Base-by-base conservation (phyloP, 306 rosid species). In the Lotus japonicus region DNA sequence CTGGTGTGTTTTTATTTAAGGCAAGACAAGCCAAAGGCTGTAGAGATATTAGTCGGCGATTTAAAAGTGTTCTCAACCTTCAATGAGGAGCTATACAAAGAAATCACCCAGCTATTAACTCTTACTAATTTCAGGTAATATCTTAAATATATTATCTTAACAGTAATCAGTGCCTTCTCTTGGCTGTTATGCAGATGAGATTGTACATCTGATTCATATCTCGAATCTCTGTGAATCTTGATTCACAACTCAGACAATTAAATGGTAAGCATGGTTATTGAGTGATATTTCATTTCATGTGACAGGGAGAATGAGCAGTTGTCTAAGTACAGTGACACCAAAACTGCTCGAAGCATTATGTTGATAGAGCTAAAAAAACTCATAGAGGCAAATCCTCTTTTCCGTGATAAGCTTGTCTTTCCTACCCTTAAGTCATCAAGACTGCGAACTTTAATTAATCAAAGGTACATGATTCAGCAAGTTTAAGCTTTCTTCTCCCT, bases 221-320 rank as follows among this genome's bases (percentile, higher is more conserved):
- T 57, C 48, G 12, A 57, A 45, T 55, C 10, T 62, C 42, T 3
- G 0, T 54, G 78, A 77, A 45, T 51, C 63, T 58, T 66, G 71
- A 67, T 39, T 62, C 36, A n/a, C 8, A 67, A 8, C 66, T 67
- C 16, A 66, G 49, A 54, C 57, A 66, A 31, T 67, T 56, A 54
- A 36, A 48, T 13, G 13, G 61, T 52, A 70, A 54, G 41, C 55
- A 7, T 75, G 73, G 16, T 26, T 23, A 23, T 43, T 49, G 36
- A 66, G 33, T 50, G 66, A 18, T 57, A 66, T 66, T 65, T 48
- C 26, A 12, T 75, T 69, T 76, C 44, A 26, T 48, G 58, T 77
- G 61, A 55, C 85, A 92, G 97, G 88, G 97, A 92, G 76, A 89
- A 88, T 64, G 92, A 82, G 69, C 95, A 89, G 86, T 80, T 89